Base-by-base conservation (phyloP, 306 rosid species). In the Cicer bijugum region DNA sequence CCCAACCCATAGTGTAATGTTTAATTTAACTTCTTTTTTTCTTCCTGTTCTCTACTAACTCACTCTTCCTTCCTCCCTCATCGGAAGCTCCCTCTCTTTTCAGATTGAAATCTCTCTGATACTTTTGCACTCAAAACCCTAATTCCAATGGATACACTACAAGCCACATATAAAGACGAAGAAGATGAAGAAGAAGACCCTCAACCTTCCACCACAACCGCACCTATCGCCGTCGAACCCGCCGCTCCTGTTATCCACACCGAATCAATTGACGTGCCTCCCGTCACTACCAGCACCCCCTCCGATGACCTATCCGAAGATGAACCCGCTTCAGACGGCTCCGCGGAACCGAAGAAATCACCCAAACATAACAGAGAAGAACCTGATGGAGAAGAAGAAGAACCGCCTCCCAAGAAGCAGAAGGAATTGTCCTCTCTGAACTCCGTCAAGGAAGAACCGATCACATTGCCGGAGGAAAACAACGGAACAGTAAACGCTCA, bases 351-450 rank as follows among this genome's bases (percentile, higher is more conserved):
- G 16, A 84, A 82, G 35, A 89, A 83, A n/a, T 83, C 84, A 3
- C 81, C 85, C 2, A 91, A 88, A 39, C 84, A 86, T 17, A 59
- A 16, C 1, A 59, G 66, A 59, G 77, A 77, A 1, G 70, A 70
- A 45, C 60, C 71, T n/a, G 90, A 88, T 6, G 97, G 66, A 3
- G 80, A 88, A 10, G 93, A 92, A 3, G 80, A 88, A 15, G 96
- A 88, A 12, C 96, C 90, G 1, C 88, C 88, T 72, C 90, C 92
- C 7, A 94, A 94, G 82, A 94, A 94, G 86, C 94, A 85, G 74
- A 94, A 89, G 64, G 90, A 79, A 17, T 90, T 93, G 20, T 93
- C 98, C 12, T 85, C 92, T 8, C 87, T 93, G 23, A 83, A 69
- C 71, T 62, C 69, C 17, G 72, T 44, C 0, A 81, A 81, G 69